Percentiles rank a stretch among this genome's conserved stretches.
These are phyloP conservation scores for Gamarada debralockiae DNA, from an alignment of 495 filamentous ascomycete genomes.

Conservation along the genomic window DNA sequence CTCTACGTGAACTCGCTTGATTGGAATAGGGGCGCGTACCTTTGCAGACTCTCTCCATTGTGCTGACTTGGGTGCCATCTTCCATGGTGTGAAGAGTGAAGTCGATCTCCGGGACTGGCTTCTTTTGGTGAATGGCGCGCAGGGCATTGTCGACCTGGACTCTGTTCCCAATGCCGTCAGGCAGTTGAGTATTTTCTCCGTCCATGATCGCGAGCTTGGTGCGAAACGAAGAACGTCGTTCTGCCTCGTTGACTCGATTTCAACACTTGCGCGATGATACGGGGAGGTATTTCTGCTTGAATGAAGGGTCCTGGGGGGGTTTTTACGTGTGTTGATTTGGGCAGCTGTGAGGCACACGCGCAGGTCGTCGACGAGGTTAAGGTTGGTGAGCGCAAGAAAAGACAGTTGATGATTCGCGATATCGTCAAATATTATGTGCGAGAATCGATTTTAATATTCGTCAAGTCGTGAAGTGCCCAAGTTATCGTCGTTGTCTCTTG, in stretches of 20 bases:
- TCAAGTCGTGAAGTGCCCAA: too few relatives aligned
- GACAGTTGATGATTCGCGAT: too few relatives aligned
- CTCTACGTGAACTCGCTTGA: neutral
- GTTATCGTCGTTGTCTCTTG: too few relatives aligned
- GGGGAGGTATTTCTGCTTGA: too few relatives aligned
- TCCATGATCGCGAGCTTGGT: constrained; percentile 18
- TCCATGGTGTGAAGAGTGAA: constrained; percentile 98
- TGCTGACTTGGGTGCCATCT: constrained; percentile 92
- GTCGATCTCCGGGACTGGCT: constrained; percentile 93
- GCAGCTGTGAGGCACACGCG: neutral
- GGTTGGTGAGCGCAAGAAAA: too few relatives aligned
- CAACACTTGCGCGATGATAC: too few relatives aligned
- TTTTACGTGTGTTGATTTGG: too few relatives aligned
- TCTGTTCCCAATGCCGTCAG: constrained; percentile 8
- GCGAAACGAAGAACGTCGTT: neutral
- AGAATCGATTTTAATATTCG: too few relatives aligned
- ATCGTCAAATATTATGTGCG: too few relatives aligned
- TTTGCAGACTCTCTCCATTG: constrained; percentile 93
- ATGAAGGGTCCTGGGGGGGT: too few relatives aligned
- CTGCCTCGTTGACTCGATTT: too few relatives aligned
- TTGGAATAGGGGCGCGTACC: constrained; percentile 49
- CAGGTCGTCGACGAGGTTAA: neutral
- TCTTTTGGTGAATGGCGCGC: constrained; percentile 87
- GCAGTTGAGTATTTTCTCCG: constrained; percentile 3
- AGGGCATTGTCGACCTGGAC: constrained; percentile 61